These are phyloP conservation scores for Nothopassalora personata DNA, from an alignment of 2,329 filamentous ascomycete genomes.

Conservation along the genomic window DNA sequence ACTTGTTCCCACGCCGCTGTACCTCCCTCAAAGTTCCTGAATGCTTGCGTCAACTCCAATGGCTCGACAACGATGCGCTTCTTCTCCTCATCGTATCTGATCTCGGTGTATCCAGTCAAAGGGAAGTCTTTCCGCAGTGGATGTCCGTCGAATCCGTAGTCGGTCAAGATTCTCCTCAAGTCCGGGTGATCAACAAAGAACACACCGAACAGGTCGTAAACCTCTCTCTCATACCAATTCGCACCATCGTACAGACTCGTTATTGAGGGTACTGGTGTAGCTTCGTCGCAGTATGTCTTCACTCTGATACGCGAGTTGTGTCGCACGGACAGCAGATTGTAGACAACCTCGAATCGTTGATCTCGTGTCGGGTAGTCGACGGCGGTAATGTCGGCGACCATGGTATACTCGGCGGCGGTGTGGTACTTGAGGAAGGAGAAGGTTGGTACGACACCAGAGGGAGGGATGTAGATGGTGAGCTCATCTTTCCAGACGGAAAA, in stretches of 20 bases:
- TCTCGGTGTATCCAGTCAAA: slow-evolving; percentile 94
- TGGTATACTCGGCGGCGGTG: slow-evolving; percentile 93
- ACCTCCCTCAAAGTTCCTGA: slow-evolving; percentile 89
- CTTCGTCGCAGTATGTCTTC: slow-evolving; percentile 98
- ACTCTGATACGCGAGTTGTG: slow-evolving; percentile 96
- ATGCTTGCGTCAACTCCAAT: slow-evolving; percentile 94
- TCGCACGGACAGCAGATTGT: slow-evolving; percentile 91
- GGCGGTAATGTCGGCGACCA: slow-evolving; percentile 84
- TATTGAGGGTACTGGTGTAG: slow-evolving; percentile 84
- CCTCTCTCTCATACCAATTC: slow-evolving; percentile 98
- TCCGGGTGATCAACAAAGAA: slow-evolving; percentile 96
- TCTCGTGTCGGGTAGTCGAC: slow-evolving; percentile 94
- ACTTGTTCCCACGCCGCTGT: slow-evolving; percentile 60
- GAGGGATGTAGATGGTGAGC: slow-evolving; percentile 70
- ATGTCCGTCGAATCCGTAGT: slow-evolving; percentile 98
- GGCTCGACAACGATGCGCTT: slow-evolving; percentile 98
- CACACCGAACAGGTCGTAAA: slow-evolving; percentile 95
- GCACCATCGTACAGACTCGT: slow-evolving; percentile 85
- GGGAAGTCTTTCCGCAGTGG: slow-evolving; percentile 97
- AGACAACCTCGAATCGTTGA: slow-evolving; percentile 95
- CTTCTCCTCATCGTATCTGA: slow-evolving; percentile 98
- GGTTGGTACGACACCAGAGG: slow-evolving; percentile 80
- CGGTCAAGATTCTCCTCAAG: slow-evolving; percentile 95
- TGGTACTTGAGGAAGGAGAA: slow-evolving; percentile 97
- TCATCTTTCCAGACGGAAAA: slow-evolving; percentile 99